phyloP scores from a whole-genome alignment of 148 eudicot species.

The Spergularia marina region DNA sequence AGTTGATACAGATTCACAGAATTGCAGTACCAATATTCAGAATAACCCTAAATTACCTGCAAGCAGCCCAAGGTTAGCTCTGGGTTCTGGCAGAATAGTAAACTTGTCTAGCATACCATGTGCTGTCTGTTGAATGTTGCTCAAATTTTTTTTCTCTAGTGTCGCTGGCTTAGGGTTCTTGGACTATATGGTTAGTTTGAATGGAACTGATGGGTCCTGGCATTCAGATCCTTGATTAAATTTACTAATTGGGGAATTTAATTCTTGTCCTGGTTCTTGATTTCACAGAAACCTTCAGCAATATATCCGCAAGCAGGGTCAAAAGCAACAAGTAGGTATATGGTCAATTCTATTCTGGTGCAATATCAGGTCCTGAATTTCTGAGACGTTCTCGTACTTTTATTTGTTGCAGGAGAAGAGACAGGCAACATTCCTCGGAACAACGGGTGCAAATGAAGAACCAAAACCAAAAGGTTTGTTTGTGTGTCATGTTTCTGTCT shows the following conservation, averaged over 20 bases:
- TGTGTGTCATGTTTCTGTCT: not conserved
- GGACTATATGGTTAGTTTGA: not conserved
- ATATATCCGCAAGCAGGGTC: constrained; percentile 17
- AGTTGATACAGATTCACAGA: constrained; percentile 6
- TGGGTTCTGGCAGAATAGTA: not conserved
- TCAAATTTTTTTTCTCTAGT: too few relatives aligned
- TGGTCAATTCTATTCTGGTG: not conserved
- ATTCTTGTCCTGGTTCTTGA: not conserved
- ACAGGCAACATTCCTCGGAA: not conserved
- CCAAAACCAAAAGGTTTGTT: constrained; percentile 13
- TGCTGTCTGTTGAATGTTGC: too few relatives aligned
- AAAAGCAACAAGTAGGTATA: constrained; percentile 26
- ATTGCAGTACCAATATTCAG: not conserved
- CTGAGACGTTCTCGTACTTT: not conserved
- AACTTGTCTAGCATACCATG: too few relatives aligned
- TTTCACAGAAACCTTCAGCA: constrained; percentile 19
- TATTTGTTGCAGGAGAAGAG: constrained; percentile 24
- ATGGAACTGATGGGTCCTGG: not conserved
- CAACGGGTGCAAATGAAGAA: constrained; percentile 2
- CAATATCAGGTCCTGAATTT: not conserved
- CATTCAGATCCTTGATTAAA: not conserved
- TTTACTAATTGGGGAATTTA: not conserved
- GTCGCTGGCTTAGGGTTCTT: too few relatives aligned
- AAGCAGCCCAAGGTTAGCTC: constrained; percentile 18
- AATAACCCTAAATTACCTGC: constrained; percentile 11